These are phyloP conservation scores for Talaromyces piceae DNA, from an alignment of 2,329 filamentous ascomycete genomes.

Conservation along the genomic window DNA sequence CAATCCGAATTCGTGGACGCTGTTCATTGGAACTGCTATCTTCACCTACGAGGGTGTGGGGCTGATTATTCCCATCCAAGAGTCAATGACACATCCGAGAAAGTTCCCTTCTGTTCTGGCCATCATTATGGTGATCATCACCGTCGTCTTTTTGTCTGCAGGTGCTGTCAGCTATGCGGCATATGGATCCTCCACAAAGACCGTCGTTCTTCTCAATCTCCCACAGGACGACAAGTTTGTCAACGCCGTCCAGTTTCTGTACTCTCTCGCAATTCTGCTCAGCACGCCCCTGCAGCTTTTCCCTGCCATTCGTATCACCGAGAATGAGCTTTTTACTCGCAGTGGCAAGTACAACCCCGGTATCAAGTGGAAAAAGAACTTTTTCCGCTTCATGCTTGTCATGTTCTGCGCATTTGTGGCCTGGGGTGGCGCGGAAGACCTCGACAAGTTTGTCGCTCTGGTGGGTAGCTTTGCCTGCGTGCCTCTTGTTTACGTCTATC, in stretches of 20 bases:
- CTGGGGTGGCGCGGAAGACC: slow-evolving; percentile 83
- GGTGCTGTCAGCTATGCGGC: slow-evolving; percentile 93
- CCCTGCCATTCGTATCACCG: slow-evolving; percentile 91
- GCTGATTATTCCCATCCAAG: slow-evolving; percentile 95
- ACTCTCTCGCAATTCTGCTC: slow-evolving; percentile 93
- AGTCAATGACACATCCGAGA: slow-evolving; percentile 84
- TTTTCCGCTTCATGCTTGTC: slow-evolving; percentile 90
- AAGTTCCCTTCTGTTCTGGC: slow-evolving; percentile 87
- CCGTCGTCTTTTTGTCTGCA: slow-evolving; percentile 80
- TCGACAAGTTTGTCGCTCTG: slow-evolving; percentile 95
- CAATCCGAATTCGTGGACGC: slow-evolving; percentile 86
- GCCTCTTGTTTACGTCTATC: slow-evolving; percentile 94
- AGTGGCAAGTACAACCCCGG: slow-evolving; percentile 96
- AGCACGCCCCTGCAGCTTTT: slow-evolving; percentile 96
- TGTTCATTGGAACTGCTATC: slow-evolving; percentile 97
- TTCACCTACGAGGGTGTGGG: slow-evolving; percentile 99
- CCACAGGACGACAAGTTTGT: slow-evolving; percentile 93
- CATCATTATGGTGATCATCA: slow-evolving; percentile 91
- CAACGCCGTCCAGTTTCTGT: slow-evolving; percentile 92
- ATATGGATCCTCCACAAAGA: slow-evolving; percentile 91
- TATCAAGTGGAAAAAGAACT: slow-evolving; percentile 99
- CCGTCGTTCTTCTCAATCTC: slow-evolving; percentile 90
- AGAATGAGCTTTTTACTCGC: slow-evolving; percentile 86
- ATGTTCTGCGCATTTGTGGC: slow-evolving; percentile 78
- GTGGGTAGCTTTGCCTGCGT: slow-evolving; percentile 98